Base-by-base conservation (phyloP, 176 grass and related monocot species). In the Musa acuminata region DNA sequence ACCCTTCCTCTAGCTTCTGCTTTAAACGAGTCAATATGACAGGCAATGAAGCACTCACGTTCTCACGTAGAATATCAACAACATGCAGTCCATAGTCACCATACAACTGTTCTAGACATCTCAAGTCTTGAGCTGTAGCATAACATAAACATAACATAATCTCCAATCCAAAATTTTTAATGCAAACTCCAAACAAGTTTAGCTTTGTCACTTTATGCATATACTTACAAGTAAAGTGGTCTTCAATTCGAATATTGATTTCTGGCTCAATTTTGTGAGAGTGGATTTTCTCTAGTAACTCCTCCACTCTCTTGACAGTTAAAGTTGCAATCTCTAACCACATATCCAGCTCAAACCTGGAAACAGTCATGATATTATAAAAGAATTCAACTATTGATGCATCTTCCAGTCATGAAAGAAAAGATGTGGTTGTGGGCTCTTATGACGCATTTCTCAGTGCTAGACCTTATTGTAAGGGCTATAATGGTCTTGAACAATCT, bases 331-430 rank as follows among this genome's bases (percentile, higher is more conserved):
- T 89, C 73, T 91, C 88, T 83, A 99, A 79, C 26, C 94, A 67
- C 90, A 99, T 91, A 73, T 99, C 95, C 75, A 99, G 75, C 82
- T 99, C 95, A 84, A 91, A 99, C 78, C 94, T 97, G 79, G 67
- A 68, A 82, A 80, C 9, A 55, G 20, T 20, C 14, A 71, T 1
- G 8, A 51, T 10, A 1, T 11, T 49, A 70, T 49, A 43, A 43
- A 29, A 29, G 29, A 29, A 29, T 29, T 29, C 35, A 43, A 43
- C 35, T 43, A 43, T 43, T 43, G 4, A 5, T 43, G 35, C 35
- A 43, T 43, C 35, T 43, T 43, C 3, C 35, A 43, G 35, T 43
- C 52, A 76, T 80, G 22, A 60, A 43, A 43, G 35, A 43, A 43
- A 43, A 43, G 35, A 43, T 43, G 35, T 43, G 35, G 4, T 43